Evolutionary conservation across 169 alveolate species (phyloP).

Genomic region (Eimeria maxima): DNA sequence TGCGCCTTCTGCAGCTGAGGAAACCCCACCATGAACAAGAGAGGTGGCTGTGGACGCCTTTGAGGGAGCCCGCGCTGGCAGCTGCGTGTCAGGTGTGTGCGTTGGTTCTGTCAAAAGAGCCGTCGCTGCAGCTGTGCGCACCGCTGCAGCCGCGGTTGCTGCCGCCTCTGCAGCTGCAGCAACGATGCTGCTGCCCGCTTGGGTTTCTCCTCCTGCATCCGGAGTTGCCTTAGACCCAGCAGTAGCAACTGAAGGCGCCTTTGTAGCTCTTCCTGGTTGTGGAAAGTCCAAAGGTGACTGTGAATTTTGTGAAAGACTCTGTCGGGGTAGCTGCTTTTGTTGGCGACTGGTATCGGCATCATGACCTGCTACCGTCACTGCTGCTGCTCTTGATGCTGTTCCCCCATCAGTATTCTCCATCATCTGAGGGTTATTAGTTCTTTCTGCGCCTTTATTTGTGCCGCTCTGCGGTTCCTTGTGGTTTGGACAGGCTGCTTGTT

Average conservation of each 20-base stretch:
- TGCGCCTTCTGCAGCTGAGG: slow-evolving; percentile 43
- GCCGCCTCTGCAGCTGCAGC: slow-evolving; percentile 76
- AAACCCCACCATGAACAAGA: slow-evolving; percentile 38
- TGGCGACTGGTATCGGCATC: slow-evolving; percentile 24
- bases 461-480: background rate
- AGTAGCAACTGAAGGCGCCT: background rate
- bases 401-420: background rate
- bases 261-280: background rate
- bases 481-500: background rate
- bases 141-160: slow-evolving; percentile 75
- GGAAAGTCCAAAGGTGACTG: background rate
- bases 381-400: background rate
- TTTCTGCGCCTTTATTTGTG: background rate
- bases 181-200: slow-evolving; percentile 14
- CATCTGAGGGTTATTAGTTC: background rate
- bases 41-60: slow-evolving; percentile 46
- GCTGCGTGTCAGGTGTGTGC: background rate
- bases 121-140: slow-evolving; percentile 72
- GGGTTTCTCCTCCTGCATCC: background rate
- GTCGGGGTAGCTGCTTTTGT: background rate
- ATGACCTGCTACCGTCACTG: background rate
- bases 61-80: background rate
- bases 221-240: background rate
- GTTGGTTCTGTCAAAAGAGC: slow-evolving; percentile 27
- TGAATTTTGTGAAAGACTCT: background rate